Evolutionary conservation across 2,329 filamentous ascomycete species (phyloP).

Genomic region (Neophaeococcomyces aloes): DNA sequence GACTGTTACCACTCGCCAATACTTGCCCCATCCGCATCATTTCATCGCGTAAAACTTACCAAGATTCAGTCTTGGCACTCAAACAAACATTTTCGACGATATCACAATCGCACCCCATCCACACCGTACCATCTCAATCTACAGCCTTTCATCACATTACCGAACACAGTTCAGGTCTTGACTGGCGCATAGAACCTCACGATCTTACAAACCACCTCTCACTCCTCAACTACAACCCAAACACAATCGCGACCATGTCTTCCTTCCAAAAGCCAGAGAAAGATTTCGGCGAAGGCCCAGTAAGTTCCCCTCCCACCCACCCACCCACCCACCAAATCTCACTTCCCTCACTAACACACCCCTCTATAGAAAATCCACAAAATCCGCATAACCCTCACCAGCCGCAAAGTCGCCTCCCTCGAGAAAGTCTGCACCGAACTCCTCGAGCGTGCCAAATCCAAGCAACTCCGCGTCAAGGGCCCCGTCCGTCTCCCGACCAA

Average conservation of each 20-base stretch:
- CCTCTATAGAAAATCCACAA: constrained; percentile 72
- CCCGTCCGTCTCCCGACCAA: constrained; percentile 96
- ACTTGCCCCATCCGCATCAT: too few species aligned
- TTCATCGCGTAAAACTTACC: too few species aligned
- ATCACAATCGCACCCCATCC: too few species aligned
- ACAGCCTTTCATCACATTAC: constrained; percentile 66
- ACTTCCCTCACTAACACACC: constrained; percentile 2
- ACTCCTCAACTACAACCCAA: constrained; percentile 25
- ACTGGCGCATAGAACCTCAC: constrained; percentile 41
- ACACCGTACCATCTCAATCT: constrained; percentile 8
- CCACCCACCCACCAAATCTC: too few species aligned
- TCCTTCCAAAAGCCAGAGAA: constrained; percentile 85
- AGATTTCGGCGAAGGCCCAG: constrained; percentile 79
- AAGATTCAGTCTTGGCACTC: too few species aligned
- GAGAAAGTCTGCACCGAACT: constrained; percentile 98
- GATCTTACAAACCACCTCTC: constrained; percentile 3
- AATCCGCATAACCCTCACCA: constrained; percentile 96
- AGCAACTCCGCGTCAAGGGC: constrained; percentile 97
- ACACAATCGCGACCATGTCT: constrained; percentile 58
- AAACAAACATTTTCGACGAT: too few species aligned
- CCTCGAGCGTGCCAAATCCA: constrained; percentile 95
- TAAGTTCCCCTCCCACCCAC: constrained; percentile 35
- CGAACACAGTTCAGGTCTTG: constrained; percentile 74
- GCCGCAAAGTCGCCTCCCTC: constrained; percentile 85
- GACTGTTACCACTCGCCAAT: too few species aligned